phyloP scores from a whole-genome alignment of 1,284 basidiomycete species.

The Anthracocystis setariae region DNA sequence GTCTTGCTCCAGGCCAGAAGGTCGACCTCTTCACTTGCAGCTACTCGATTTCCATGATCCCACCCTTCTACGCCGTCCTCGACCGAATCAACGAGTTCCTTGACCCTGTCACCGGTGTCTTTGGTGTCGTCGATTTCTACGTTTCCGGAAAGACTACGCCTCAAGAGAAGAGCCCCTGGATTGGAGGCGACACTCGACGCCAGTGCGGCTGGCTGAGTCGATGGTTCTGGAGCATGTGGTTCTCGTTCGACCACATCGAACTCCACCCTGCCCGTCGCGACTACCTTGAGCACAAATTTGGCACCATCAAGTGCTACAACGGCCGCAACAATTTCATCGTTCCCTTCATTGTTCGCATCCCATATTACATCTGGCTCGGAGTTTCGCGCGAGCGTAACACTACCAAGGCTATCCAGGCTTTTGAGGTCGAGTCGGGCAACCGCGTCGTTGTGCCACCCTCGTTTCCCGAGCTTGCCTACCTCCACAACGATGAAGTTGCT shows the following conservation, averaged over 20 bases:
- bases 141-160: slow-evolving; percentile 75
- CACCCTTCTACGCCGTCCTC: slow-evolving; percentile 76
- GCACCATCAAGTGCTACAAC: slow-evolving; percentile 75
- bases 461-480: slow-evolving; percentile 62
- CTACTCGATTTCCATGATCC: slow-evolving; percentile 71
- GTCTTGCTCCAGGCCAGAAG: slow-evolving; percentile 54
- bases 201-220: slow-evolving; percentile 79
- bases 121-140: slow-evolving; percentile 83
- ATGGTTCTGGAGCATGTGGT: slow-evolving; percentile 77
- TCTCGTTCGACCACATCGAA: slow-evolving; percentile 81
- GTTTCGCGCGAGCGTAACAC: slow-evolving; percentile 77
- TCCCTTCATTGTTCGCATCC: slow-evolving; percentile 76
- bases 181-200: slow-evolving; percentile 77
- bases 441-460: slow-evolving; percentile 65
- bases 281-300: slow-evolving; percentile 84
- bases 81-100: slow-evolving; percentile 79
- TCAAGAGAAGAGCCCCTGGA: slow-evolving; percentile 71
- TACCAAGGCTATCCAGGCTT: slow-evolving; percentile 74
- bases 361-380: slow-evolving; percentile 82
- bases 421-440: slow-evolving; percentile 79
- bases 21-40: slow-evolving; percentile 67
- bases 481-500: slow-evolving; percentile 30
- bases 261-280: slow-evolving; percentile 75
- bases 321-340: slow-evolving; percentile 79
- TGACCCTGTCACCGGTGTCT: slow-evolving; percentile 75